Percentiles rank a stretch among this genome's conserved stretches.
Evolutionary conservation across 2,329 filamentous ascomycete species (phyloP).

Genomic region (Corinectria fuckeliana): DNA sequence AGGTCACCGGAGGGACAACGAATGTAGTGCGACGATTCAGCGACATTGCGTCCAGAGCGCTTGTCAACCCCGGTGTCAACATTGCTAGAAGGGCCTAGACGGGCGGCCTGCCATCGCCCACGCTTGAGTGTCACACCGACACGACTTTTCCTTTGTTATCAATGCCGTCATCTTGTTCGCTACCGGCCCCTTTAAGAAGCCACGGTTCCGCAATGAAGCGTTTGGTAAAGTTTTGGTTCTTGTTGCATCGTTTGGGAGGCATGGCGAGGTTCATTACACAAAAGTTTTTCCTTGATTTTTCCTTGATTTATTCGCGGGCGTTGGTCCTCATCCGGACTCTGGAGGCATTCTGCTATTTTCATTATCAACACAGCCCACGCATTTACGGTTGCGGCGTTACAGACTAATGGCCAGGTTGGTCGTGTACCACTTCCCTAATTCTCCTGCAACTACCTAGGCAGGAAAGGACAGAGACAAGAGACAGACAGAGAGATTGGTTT

Average conservation of each 20-base stretch:
- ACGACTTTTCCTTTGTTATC: conserved; percentile 32
- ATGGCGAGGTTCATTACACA: conserved; percentile 42
- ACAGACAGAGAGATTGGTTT: background rate
- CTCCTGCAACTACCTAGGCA: conserved; percentile 31
- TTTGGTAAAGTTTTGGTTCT: conserved; percentile 25
- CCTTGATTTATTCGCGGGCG: conserved; percentile 32
- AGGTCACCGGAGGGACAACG: conserved; percentile 71
- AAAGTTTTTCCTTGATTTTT: conserved; percentile 35
- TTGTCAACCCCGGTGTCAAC: conserved; percentile 60
- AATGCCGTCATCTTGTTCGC: background rate
- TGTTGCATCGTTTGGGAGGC: conserved; percentile 43
- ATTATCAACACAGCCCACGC: conserved; percentile 28
- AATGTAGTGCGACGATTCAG: conserved; percentile 75
- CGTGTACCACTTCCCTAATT: conserved; percentile 37
- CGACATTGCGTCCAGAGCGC: conserved; percentile 69
- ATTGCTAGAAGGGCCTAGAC: conserved; percentile 42
- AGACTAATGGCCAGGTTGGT: conserved; percentile 30
- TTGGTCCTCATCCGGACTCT: conserved; percentile 26
- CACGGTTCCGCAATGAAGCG: conserved; percentile 6
- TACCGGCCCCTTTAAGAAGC: conserved; percentile 1
- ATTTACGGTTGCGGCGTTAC: conserved; percentile 31
- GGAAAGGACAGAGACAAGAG: conserved; percentile 23
- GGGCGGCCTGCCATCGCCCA: background rate
- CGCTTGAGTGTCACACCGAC: conserved; percentile 1
- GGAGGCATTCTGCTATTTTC: conserved; percentile 28